Evolutionary conservation across 495 filamentous ascomycete genomes (phyloP), one percentile per base, ranked within the genome.

Genomic region (Acidomyces sp.): DNA sequence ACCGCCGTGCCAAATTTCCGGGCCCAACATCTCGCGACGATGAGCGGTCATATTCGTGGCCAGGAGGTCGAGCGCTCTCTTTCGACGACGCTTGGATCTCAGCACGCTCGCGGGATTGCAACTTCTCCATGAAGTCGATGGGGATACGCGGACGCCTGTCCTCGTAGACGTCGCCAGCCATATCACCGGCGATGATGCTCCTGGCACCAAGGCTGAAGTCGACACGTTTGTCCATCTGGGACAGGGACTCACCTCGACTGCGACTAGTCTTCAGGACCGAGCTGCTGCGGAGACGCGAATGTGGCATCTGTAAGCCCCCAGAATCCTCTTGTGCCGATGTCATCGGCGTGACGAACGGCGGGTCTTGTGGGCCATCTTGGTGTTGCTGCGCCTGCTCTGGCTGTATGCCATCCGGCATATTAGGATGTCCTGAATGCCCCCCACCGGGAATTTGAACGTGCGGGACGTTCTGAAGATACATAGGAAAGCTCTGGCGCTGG

Each of bases 161-260:
- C 40, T 78, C 74, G 51, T 74, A 81, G 3, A 85, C 69, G 49
- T 87, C 81, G 36, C 73, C 78, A 54, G 74, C 72, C 23, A 78
- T 54, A 46, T 81, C 79, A 25, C 63, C 68, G 7, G 71, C 65
- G 10, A 66, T 64, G 17, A 80, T 61, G 41, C 70, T 66, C 25
- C 63, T 65, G 62, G 82, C 79, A 19, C 81, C 81, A 4, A 84
- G 65, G 4, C 78, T 81, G 60, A 85, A 85, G 52, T 85, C 82
- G 21, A 83, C 76, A 20, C 79, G 75, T 28, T 75, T 75, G 35
- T 65, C 66, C 57, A 75, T 72, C 11, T 53, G 51, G 1, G 68
- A 64, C 16, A 69, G 47, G 0, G 71, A 71, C 42, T 75, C 68
- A 29, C 71, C 71, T 18, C 74, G 71, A 13, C 62, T 55, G 3